Conservation (phyloP, 2,329 filamentous ascomycete genomes). For the Colletotrichum tamarilloi region DNA sequence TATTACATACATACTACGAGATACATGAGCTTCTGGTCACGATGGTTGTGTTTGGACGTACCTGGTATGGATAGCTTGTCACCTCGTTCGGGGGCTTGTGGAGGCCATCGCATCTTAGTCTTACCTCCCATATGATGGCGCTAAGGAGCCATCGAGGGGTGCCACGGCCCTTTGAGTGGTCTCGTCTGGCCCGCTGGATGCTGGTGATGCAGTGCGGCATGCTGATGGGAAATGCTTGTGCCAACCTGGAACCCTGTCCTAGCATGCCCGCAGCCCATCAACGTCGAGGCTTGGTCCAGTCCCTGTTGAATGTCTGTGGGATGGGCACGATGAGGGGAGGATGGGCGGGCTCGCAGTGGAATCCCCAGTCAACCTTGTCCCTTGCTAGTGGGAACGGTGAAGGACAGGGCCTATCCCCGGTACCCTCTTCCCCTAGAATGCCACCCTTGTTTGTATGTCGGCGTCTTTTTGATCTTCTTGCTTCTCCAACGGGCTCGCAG, state of each 20-base stretch:
- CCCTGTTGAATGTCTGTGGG: neutral
- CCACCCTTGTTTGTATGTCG: conserved; percentile 16
- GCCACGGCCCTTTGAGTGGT: conserved; percentile 8
- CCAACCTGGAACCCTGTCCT: conserved; percentile 12
- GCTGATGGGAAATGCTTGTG: conserved; percentile 16
- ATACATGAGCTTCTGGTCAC: conserved; percentile 4
- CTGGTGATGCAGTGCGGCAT: neutral
- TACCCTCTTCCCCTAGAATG: conserved; percentile 13
- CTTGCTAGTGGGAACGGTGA: conserved; percentile 30
- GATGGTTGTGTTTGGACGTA: neutral
- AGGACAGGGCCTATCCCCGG: conserved; percentile 19
- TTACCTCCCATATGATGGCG: neutral
- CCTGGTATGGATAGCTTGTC: neutral
- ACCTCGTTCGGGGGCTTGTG: neutral
- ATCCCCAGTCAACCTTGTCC: neutral
- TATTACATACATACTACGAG: neutral
- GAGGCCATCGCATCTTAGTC: conserved; percentile 9
- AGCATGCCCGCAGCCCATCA: neutral
- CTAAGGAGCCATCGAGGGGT: neutral
- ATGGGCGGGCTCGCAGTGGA: neutral
- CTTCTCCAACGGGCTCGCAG: neutral
- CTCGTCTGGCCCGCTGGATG: neutral
- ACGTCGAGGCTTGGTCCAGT: neutral
- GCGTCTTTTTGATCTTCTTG: neutral
- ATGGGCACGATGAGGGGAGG: neutral